Evolutionary conservation across 306 rosid genomes (phyloP).

Genomic region (Medicago lupulina): DNA sequence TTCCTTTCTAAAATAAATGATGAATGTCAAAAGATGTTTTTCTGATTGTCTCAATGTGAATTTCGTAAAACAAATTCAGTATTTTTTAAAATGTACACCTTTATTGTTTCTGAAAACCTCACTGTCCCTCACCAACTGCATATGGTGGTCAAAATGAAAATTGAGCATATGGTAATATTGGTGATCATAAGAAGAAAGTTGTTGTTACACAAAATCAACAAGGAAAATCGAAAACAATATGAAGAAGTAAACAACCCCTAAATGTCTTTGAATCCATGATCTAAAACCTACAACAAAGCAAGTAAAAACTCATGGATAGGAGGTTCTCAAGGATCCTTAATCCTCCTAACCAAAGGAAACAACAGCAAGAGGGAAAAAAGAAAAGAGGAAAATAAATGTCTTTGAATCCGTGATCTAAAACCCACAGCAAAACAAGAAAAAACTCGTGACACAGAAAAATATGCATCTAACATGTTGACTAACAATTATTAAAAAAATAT

Average conservation of each 20-base stretch:
- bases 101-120: no score
- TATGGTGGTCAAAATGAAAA: background rate
- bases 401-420: background rate
- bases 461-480: background rate
- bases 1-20: background rate
- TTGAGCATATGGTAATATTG: background rate
- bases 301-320: background rate
- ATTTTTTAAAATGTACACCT: background rate
- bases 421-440: slow-evolving; percentile 16
- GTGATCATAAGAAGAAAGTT: background rate
- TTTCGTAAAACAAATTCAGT: background rate
- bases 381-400: slow-evolving; percentile 4
- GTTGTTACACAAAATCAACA: background rate
- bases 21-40: background rate
- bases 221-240: background rate
- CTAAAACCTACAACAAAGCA: background rate
- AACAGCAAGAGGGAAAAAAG: background rate
- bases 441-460: background rate
- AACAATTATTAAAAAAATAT: slow-evolving; percentile 7
- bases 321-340: background rate
- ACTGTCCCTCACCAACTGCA: background rate
- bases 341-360: slow-evolving; percentile 25
- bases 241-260: background rate
- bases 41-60: background rate
- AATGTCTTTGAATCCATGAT: background rate